Conservation (phyloP, 2,329 filamentous ascomycete genomes). For the Fusarium drepaniforme region DNA sequence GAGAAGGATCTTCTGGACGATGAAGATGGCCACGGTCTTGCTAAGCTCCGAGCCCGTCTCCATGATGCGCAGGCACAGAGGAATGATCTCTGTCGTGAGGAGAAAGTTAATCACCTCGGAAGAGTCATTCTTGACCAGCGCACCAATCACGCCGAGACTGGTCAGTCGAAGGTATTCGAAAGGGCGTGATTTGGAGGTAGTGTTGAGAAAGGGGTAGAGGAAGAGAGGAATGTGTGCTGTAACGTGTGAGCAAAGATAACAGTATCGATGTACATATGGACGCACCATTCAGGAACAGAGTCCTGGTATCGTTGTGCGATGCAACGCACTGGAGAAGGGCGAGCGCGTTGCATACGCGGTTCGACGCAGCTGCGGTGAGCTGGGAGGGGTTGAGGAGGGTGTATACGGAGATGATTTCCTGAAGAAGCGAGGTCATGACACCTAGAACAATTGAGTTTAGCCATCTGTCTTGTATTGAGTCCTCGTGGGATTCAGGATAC, state of each 20-base stretch:
- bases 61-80: constrained; percentile 97
- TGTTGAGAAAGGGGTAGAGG: constrained; percentile 98
- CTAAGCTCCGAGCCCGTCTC: constrained; percentile 98
- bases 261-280: constrained; percentile 7
- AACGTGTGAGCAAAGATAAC: constrained; percentile 26
- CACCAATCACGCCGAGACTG: constrained; percentile 95
- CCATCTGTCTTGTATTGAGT: constrained; percentile 19
- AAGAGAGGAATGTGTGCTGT: constrained; percentile 96
- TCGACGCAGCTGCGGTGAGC: constrained; percentile 96
- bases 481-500: constrained; percentile 45
- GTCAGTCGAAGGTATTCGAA: constrained; percentile 98
- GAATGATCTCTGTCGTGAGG: constrained; percentile 97
- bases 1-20: constrained; percentile 97
- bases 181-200: constrained; percentile 95
- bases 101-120: constrained; percentile 99
- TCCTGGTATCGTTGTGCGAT: constrained; percentile 95
- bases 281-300: constrained; percentile 91
- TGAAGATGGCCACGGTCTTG: constrained; percentile 99
- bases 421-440: constrained; percentile 96
- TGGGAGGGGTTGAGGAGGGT: constrained; percentile 96
- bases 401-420: constrained; percentile 99
- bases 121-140: constrained; percentile 98
- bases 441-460: constrained; percentile 63
- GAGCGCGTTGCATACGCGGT: constrained; percentile 96
- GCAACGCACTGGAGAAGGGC: constrained; percentile 97